These are phyloP conservation scores for Oehlia diaphana DNA, from an alignment of 192 early-diverging fungal genomes.

Conservation along the genomic window DNA sequence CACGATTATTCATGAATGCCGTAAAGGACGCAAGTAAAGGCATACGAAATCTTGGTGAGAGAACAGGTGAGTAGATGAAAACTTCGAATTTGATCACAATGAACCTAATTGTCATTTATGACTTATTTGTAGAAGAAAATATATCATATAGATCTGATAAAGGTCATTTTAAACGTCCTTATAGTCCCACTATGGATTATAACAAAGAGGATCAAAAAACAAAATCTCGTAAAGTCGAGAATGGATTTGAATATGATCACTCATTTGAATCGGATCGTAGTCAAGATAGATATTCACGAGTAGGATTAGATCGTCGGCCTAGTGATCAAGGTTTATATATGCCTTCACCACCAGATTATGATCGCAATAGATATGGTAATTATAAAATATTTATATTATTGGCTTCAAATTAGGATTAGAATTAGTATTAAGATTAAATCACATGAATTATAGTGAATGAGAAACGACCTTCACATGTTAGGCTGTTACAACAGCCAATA, in stretches of 20 bases:
- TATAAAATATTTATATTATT: not conserved
- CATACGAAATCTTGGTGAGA: not conserved
- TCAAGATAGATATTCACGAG: not conserved
- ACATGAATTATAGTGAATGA: conserved; percentile 18
- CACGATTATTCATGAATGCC: conserved; percentile 27
- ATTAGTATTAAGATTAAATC: not conserved
- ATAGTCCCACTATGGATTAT: conserved; percentile 19
- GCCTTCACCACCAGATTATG: not conserved
- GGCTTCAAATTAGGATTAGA: not conserved
- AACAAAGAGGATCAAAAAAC: conserved; percentile 16
- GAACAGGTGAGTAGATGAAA: not conserved
- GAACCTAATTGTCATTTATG: not conserved
- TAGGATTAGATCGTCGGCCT: not conserved
- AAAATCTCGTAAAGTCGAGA: conserved; percentile 27
- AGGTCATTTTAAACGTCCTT: conserved; percentile 16
- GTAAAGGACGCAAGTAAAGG: conserved; percentile 31
- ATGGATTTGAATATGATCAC: conserved; percentile 4
- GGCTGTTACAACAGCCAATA: not conserved
- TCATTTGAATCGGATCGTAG: conserved; percentile 5
- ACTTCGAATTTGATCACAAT: not conserved
- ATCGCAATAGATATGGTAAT: conserved; percentile 13
- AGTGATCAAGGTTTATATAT: conserved; percentile 10
- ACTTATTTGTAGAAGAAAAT: conserved; percentile 11
- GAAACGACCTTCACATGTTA: not conserved
- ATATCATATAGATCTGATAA: not conserved